phyloP scores from a whole-genome alignment of 768 basidiomycete genomes.

The Amyloporia xantha region DNA sequence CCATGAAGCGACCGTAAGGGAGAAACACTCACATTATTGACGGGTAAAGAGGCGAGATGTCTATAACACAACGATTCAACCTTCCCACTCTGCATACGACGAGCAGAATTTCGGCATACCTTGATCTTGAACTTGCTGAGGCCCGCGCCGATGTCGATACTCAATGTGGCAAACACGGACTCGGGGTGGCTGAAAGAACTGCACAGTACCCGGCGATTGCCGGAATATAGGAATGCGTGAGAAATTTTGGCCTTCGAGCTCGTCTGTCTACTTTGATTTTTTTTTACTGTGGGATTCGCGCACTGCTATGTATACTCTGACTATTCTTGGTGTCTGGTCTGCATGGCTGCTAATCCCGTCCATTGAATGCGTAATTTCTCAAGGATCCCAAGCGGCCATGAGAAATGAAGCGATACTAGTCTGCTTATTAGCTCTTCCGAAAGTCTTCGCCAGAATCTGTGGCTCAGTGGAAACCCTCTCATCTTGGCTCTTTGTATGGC shows the following conservation, averaged over 20 bases:
- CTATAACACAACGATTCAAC: slow-evolving; percentile 2
- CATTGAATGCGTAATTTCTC: too few relatives aligned
- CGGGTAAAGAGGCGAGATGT: slow-evolving; percentile 13
- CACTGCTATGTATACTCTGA: too few relatives aligned
- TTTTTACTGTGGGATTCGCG: too few relatives aligned
- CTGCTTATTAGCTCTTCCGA: too few relatives aligned
- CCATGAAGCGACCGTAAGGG: neutral
- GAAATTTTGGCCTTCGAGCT: neutral
- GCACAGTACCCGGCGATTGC: slow-evolving; percentile 23
- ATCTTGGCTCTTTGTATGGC: too few relatives aligned
- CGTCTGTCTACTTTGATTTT: too few relatives aligned
- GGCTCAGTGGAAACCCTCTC: too few relatives aligned
- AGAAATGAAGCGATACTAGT: too few relatives aligned
- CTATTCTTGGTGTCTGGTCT: too few relatives aligned
- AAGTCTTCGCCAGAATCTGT: too few relatives aligned
- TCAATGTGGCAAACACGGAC: slow-evolving; percentile 10
- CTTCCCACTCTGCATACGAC: neutral
- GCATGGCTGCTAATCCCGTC: too few relatives aligned
- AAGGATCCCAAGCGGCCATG: too few relatives aligned
- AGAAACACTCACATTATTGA: slow-evolving; percentile 15
- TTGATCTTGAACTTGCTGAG: slow-evolving; percentile 29
- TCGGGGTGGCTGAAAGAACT: slow-evolving; percentile 27
- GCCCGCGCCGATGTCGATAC: slow-evolving; percentile 24
- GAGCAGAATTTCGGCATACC: slow-evolving; percentile 13
- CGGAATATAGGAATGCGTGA: slow-evolving; percentile 5